phyloP scores from a whole-genome alignment of 257 asterid genomes.

The Nicotiana benthamiana region DNA sequence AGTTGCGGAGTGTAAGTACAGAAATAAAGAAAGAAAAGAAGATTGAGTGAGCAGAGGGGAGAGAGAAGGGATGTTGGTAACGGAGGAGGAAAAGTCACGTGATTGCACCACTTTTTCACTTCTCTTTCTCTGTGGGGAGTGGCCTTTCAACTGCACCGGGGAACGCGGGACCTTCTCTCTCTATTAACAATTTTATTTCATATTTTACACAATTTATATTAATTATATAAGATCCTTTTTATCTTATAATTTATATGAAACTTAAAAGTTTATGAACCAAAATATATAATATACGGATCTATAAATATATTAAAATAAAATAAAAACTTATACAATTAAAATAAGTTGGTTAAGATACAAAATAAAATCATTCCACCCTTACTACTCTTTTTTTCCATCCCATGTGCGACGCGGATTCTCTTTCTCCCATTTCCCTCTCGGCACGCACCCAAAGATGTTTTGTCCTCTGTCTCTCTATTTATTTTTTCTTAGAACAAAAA shows the following conservation, averaged over 20 bases:
- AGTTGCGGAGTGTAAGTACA: background rate
- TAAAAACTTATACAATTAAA: no score
- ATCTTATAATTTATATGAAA: no score
- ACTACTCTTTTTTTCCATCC: background rate
- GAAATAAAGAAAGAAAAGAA: background rate
- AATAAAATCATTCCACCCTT: no score
- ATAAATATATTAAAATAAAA: no score
- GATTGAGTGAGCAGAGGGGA: background rate
- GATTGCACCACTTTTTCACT: background rate
- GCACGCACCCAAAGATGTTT: background rate
- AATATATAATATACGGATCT: no score
- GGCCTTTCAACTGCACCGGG: slow-evolving; percentile 1
- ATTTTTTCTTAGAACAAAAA: no score
- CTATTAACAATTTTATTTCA: no score
- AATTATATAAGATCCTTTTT: no score
- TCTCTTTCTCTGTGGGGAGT: background rate
- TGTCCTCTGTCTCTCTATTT: background rate
- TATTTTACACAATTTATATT: no score
- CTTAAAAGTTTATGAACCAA: no score
- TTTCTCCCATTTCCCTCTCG: background rate
- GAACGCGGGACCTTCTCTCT: background rate
- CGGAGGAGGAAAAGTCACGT: slow-evolving; percentile 6
- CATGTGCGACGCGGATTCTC: background rate
- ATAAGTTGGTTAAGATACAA: no score
- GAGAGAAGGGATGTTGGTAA: background rate